A percentile compares a stretch with the other conserved stretches of the same genome.
phyloP scores from a whole-genome alignment of 352 stramenopile genomes.

The Phytopythium kandeliae region DNA sequence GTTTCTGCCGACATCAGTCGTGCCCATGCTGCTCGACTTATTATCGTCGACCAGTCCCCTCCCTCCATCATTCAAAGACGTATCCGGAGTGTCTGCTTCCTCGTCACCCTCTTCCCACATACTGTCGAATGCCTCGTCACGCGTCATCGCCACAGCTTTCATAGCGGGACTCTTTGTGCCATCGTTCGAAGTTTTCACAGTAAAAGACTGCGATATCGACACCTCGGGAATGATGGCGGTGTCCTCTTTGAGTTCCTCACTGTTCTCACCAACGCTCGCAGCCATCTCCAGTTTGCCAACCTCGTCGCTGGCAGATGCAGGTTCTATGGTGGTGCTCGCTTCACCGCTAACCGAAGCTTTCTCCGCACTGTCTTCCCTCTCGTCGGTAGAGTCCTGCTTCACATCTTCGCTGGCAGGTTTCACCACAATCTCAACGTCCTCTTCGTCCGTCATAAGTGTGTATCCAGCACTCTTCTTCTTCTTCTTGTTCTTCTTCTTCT shows the following conservation, averaged over 20 bases:
- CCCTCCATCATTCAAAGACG: neutral
- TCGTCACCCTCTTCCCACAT: slow-evolving; percentile 66
- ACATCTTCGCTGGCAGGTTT: slow-evolving; percentile 6
- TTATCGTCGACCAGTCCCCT: neutral
- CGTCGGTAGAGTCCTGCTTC: neutral
- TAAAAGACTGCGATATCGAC: neutral
- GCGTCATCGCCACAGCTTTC: slow-evolving; percentile 27
- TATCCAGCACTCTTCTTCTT: slow-evolving; percentile 29
- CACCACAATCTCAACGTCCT: slow-evolving; percentile 14
- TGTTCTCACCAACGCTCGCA: neutral
- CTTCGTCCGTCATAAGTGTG: slow-evolving; percentile 38
- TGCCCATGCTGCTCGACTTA: neutral
- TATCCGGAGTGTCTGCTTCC: slow-evolving; percentile 11
- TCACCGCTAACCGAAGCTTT: neutral
- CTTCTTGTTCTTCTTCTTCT: slow-evolving; percentile 71
- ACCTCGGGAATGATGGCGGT: neutral
- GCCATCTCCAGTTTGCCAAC: neutral
- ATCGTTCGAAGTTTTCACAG: no score
- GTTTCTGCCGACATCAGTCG: slow-evolving; percentile 5
- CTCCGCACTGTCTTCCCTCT: neutral
- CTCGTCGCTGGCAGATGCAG: neutral
- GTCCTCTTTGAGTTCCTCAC: neutral
- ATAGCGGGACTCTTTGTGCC: neutral
- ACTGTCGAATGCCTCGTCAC: slow-evolving; percentile 77
- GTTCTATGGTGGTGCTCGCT: neutral